Evolutionary conservation across 1,284 basidiomycete species (phyloP).

Genomic region (Malassezia restricta): DNA sequence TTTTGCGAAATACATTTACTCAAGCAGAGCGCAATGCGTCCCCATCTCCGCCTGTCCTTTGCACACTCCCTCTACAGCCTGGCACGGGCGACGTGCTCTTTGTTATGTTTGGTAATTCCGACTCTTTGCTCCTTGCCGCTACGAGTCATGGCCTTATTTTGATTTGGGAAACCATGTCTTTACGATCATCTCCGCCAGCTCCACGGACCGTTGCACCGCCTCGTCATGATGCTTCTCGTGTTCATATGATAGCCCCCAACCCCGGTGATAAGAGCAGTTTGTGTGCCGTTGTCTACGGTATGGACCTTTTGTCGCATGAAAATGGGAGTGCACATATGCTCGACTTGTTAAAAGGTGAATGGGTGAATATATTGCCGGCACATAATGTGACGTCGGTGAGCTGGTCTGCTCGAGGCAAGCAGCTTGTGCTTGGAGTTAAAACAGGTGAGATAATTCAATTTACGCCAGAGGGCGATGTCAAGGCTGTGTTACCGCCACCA

Average conservation of each 20-base stretch:
- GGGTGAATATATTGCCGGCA: conserved; percentile 17
- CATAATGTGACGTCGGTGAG: conserved; percentile 50
- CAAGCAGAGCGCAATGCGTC: conserved; percentile 17
- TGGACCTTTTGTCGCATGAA: conserved; percentile 10
- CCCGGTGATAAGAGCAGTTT: conserved; percentile 47
- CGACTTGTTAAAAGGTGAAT: conserved; percentile 23
- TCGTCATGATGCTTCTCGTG: background rate
- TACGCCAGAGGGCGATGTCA: conserved; percentile 54
- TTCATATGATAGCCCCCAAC: conserved; percentile 47
- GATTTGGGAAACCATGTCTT: background rate
- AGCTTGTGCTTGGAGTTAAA: conserved; percentile 62
- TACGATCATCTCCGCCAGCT: background rate
- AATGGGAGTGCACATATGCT: conserved; percentile 12
- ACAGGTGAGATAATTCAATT: conserved; percentile 63
- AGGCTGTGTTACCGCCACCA: conserved; percentile 33
- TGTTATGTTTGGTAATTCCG: conserved; percentile 1
- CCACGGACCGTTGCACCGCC: background rate
- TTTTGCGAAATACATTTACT: conserved; percentile 1
- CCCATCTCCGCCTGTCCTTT: background rate
- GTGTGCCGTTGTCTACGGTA: conserved; percentile 46
- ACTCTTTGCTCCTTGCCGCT: background rate
- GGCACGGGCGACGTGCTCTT: background rate
- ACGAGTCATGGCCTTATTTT: background rate
- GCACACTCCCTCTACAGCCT: background rate
- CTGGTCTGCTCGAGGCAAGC: conserved; percentile 79